Evolutionary conservation across 345 rosid genomes (phyloP).

Genomic region (Hirschfeldia incana): DNA sequence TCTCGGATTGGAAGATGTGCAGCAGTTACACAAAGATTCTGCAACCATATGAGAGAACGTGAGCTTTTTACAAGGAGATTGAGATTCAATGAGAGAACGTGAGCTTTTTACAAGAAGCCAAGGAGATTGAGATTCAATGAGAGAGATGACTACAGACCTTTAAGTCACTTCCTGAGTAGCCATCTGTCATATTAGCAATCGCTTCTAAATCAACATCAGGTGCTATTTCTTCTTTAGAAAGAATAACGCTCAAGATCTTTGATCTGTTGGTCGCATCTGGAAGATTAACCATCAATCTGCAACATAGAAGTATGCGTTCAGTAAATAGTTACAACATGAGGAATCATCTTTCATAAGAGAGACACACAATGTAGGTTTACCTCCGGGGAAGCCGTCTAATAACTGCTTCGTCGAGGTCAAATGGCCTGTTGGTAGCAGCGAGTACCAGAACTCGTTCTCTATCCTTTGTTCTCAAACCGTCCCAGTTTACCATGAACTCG

Average conservation of each 20-base stretch:
- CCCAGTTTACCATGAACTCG: slow-evolving; percentile 99
- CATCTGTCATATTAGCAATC: slow-evolving; percentile 87
- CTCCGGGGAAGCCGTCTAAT: slow-evolving; percentile 97
- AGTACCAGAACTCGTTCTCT: slow-evolving; percentile 94
- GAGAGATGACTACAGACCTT: slow-evolving; percentile 52
- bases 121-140: background rate
- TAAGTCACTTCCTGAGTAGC: slow-evolving; percentile 96
- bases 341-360: background rate
- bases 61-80: slow-evolving; percentile 11
- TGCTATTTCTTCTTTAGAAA: slow-evolving; percentile 86
- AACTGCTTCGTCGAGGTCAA: slow-evolving; percentile 98
- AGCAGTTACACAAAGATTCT: slow-evolving; percentile 94
- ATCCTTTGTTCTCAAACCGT: slow-evolving; percentile 93
- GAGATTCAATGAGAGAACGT: background rate
- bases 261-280: slow-evolving; percentile 84
- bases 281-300: slow-evolving; percentile 94
- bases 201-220: slow-evolving; percentile 75
- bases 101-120: background rate
- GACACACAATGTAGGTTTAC: slow-evolving; percentile 29
- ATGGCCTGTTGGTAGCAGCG: slow-evolving; percentile 96
- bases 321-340: background rate
- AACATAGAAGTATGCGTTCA: slow-evolving; percentile 10
- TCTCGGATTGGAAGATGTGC: slow-evolving; percentile 98
- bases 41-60: slow-evolving; percentile 35
- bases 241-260: slow-evolving; percentile 77